Evolutionary conservation across 164 flowering plant genomes (phyloP), one percentile per base, ranked within the genome.

Genomic region (Nelumbo lutea): DNA sequence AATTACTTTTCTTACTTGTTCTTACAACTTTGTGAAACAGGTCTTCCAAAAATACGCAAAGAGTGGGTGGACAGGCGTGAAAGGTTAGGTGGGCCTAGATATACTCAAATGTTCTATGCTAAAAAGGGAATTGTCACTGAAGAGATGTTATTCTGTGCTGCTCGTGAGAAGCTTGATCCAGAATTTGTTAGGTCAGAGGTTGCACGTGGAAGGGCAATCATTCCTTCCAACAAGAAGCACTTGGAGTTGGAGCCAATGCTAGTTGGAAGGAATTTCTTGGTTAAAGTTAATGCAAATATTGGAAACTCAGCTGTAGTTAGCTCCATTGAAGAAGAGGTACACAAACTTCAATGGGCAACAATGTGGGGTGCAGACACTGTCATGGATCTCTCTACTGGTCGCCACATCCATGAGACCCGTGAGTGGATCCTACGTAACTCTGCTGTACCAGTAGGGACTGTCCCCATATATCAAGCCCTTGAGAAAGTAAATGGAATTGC

Each of bases 351-450:
- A 59, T 93, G 99, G 99, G 99, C 99, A 45, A 93, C 99, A 40
- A 93, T 91, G 97, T 96, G 99, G 99, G 99, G 99, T 58, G 98
- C 96, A 5, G 99, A 96, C 73, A 96, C 99, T 27, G 78, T 87
- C 44, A 96, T 96, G 99, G 99, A 96, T 76, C 96, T 96, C 70
- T 96, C 99, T 14, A 96, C 99, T 0, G 99, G 99, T 55, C 93
- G 93, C 45, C 96, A 93, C 82, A 96, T 96, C 74, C 99, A 96
- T 70, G 99, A 96, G 80, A 96, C 99, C 11, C 97, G 98, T 68
- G 99, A 96, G 70, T 96, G 99, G 99, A 96, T 96, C 77, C 73
- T 96, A 13, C 90, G 98, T 14, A 96, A 96, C 76, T 93, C 99
- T 46, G 72, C 98, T 65, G 99, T 93, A 38, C 99, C 99, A 5